Evolutionary conservation across 441 rosid species (phyloP).

Genomic region (Breynia disticha): DNA sequence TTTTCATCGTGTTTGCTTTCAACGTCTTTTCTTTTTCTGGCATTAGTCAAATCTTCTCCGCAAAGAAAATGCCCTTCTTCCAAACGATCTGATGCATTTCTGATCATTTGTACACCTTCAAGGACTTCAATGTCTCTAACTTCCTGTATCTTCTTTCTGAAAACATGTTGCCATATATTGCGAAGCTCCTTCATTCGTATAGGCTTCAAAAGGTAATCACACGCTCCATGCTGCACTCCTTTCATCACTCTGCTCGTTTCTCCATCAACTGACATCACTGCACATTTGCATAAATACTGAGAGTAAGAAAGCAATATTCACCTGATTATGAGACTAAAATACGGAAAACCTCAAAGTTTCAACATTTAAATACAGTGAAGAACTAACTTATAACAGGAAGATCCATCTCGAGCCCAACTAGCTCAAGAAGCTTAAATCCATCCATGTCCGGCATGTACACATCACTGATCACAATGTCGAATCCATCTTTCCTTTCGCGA

Average conservation of each 20-base stretch:
- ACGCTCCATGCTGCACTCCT: constrained; percentile 55
- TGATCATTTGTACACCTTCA: constrained; percentile 27
- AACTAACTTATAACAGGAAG: constrained; percentile 52
- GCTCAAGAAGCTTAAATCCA: constrained; percentile 53
- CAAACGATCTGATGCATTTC: constrained; percentile 11
- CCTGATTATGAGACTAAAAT: not conserved
- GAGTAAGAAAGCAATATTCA: constrained; percentile 16
- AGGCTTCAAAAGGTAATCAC: constrained; percentile 61
- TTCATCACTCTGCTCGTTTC: constrained; percentile 34
- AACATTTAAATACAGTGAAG: constrained; percentile 12
- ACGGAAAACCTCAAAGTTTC: not conserved
- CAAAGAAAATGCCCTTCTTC: constrained; percentile 13
- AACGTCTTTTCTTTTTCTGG: constrained; percentile 17
- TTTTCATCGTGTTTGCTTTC: constrained; percentile 16
- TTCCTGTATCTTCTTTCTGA: constrained; percentile 39
- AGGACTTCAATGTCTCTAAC: constrained; percentile 21
- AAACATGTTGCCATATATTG: constrained; percentile 53
- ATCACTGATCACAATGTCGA: constrained; percentile 60
- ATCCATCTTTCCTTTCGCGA: constrained; percentile 43
- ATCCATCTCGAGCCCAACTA: constrained; percentile 43
- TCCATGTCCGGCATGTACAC: constrained; percentile 74
- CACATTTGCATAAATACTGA: constrained; percentile 7
- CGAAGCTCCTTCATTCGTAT: constrained; percentile 40
- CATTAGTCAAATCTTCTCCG: constrained; percentile 15
- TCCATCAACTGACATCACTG: constrained; percentile 73